A percentile compares a stretch with the other conserved stretches of the same genome.
Conservation (phyloP, 2,329 filamentous ascomycete species). For the Simplicillium aogashimaense region DNA sequence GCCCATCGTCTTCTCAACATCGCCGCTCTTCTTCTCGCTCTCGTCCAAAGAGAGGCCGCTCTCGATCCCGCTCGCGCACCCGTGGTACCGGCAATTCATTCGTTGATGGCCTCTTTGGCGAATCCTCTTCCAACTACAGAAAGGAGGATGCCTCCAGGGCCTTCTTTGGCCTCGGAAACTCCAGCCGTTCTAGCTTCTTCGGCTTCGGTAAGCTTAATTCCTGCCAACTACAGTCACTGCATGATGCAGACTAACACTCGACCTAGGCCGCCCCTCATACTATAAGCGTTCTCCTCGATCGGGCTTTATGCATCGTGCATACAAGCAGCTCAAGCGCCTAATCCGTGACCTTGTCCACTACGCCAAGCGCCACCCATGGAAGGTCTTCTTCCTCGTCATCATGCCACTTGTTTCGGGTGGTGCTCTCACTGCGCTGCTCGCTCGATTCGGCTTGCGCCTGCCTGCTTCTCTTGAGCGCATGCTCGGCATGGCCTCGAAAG, state of each 20-base stretch:
- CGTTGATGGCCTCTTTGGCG: conserved; percentile 26
- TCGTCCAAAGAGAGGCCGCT: conserved; percentile 11
- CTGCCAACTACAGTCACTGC: background rate
- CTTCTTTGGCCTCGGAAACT: conserved; percentile 37
- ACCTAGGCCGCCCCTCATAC: conserved; percentile 45
- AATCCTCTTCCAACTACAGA: conserved; percentile 23
- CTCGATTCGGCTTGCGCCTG: conserved; percentile 68
- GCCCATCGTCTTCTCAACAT: conserved; percentile 13
- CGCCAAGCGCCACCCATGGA: conserved; percentile 72
- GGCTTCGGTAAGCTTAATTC: conserved; percentile 18
- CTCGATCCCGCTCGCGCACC: conserved; percentile 28
- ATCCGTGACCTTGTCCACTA: conserved; percentile 74
- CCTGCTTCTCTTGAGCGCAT: conserved; percentile 53
- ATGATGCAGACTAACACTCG: background rate
- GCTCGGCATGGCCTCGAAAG: conserved; percentile 42
- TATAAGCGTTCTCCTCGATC: conserved; percentile 76
- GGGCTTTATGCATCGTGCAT: conserved; percentile 64
- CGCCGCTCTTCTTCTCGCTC: conserved; percentile 12
- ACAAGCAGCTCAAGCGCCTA: conserved; percentile 68
- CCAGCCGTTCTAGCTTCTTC: conserved; percentile 35
- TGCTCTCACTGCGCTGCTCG: conserved; percentile 66
- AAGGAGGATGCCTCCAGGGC: conserved; percentile 31
- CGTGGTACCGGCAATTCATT: conserved; percentile 21
- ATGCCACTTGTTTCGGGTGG: conserved; percentile 83
- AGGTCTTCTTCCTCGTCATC: conserved; percentile 78